phyloP scores from a whole-genome alignment of 1,284 basidiomycete species.

The Marasmius sp. region DNA sequence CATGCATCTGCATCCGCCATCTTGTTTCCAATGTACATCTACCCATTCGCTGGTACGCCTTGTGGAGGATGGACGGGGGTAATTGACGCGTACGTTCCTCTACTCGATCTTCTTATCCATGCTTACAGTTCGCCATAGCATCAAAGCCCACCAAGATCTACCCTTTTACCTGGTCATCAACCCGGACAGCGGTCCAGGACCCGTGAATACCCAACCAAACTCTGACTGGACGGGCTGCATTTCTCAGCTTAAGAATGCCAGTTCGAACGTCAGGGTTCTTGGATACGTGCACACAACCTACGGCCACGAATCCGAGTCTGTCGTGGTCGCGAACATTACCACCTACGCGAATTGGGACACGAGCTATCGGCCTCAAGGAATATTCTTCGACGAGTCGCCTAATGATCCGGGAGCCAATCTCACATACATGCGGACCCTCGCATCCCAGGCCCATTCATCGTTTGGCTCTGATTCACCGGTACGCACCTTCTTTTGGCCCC shows the following conservation, averaged over 20 bases:
- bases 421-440: conserved; percentile 16
- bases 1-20: background rate
- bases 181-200: conserved; percentile 34
- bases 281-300: conserved; percentile 34
- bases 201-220: conserved; percentile 24
- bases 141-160: conserved; percentile 25
- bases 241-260: conserved; percentile 17
- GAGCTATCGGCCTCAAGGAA: conserved; percentile 30
- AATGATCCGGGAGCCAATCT: conserved; percentile 10
- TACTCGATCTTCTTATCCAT: background rate
- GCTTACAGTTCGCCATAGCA: conserved; percentile 19
- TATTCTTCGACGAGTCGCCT: conserved; percentile 38
- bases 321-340: conserved; percentile 28
- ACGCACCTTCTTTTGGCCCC: background rate
- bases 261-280: conserved; percentile 30
- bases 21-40: conserved; percentile 27
- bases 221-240: conserved; percentile 32
- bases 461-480: conserved; percentile 4
- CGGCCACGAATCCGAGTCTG: conserved; percentile 17
- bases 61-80: conserved; percentile 22
- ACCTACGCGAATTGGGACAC: conserved; percentile 33
- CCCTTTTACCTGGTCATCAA: conserved; percentile 35
- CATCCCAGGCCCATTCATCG: background rate
- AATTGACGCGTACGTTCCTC: conserved; percentile 19
- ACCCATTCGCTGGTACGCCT: conserved; percentile 16